Base-by-base conservation (phyloP, 306 rosid genomes). In the Albizia julibrissin region DNA sequence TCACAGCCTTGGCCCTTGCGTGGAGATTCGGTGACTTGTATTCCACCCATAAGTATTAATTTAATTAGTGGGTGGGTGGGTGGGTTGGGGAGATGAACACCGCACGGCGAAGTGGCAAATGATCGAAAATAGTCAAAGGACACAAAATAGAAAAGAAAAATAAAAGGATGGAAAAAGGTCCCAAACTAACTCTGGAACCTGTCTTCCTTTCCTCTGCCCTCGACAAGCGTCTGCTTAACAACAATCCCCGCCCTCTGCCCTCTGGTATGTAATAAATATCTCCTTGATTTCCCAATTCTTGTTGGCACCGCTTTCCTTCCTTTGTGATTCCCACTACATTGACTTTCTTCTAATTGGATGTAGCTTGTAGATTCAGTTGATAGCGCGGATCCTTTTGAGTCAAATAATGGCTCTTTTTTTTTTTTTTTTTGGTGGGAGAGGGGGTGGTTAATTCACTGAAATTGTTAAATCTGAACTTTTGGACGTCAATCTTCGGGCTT, bases 161-260 rank as follows among this genome's bases (percentile, higher is more conserved):
- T 12, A 69, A 69, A 79, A 73, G 50, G 72, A 80, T 42, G 29
- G 39, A 22, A 13, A 50, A 62, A 27, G 61, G 33, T 39, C 56
- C 75, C 81, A 76, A 84, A 62, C 54, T 14, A n/a, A 5, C 31
- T 11, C 22, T 40, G 7, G 62, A 80, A 59, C 74, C 74, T 37
- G 22, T 65, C 72, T 64, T 21, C 19, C 76, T 16, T 64, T 14
- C 24, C 76, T n/a, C 24, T 40, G 31, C 42, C 18, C 61, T 12
- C 61, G 58, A 69, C 72, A 64, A 80, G 79, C 82, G 46, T 69
- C 81, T 74, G 16, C 80, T 69, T 81, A 61, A 40, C 62, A 56
- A 18, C 61, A 8, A 19, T 15, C 75, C 33, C 50, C 62, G 31
- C 31, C 31, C 31, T 3, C 29, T 2, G 10, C 65, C 65, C 65